phyloP scores from a whole-genome alignment of 257 asterid species.

The Jacaranda copaia region DNA sequence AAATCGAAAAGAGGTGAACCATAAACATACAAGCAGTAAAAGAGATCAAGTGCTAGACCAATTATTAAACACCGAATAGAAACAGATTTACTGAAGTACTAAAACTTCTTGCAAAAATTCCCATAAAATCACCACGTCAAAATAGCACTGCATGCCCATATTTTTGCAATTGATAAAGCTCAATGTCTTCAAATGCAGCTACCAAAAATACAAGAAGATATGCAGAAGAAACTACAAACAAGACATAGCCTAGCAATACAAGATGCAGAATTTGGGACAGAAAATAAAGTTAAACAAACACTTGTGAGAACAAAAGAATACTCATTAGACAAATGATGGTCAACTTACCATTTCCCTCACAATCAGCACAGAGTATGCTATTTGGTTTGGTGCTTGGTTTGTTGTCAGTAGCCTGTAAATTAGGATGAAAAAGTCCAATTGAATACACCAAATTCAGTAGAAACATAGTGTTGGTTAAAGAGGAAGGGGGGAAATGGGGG shows the following conservation, averaged over 20 bases:
- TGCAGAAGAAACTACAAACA: background rate
- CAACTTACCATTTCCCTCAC: constrained; percentile 66
- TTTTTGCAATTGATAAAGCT: background rate
- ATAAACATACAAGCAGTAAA: background rate
- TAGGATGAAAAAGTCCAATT: constrained; percentile 7
- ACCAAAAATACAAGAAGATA: background rate
- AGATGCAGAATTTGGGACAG: background rate
- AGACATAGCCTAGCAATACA: background rate
- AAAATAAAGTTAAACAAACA: background rate
- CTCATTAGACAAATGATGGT: background rate
- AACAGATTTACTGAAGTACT: background rate
- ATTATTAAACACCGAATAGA: background rate
- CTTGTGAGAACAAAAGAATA: background rate
- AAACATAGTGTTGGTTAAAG: background rate
- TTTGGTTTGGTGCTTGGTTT: constrained; percentile 40
- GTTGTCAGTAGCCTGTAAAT: constrained; percentile 49
- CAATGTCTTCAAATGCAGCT: background rate
- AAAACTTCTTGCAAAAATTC: background rate
- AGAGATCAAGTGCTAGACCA: background rate
- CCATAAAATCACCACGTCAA: background rate
- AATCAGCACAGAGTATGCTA: constrained; percentile 58
- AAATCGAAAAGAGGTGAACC: background rate
- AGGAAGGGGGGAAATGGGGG: background rate
- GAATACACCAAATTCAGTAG: background rate
- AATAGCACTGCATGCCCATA: constrained; percentile 1